Percentiles rank a stretch among this genome's conserved stretches.
These are phyloP conservation scores for Hortaea werneckii DNA, from an alignment of 2,329 filamentous ascomycete genomes.

Conservation along the genomic window DNA sequence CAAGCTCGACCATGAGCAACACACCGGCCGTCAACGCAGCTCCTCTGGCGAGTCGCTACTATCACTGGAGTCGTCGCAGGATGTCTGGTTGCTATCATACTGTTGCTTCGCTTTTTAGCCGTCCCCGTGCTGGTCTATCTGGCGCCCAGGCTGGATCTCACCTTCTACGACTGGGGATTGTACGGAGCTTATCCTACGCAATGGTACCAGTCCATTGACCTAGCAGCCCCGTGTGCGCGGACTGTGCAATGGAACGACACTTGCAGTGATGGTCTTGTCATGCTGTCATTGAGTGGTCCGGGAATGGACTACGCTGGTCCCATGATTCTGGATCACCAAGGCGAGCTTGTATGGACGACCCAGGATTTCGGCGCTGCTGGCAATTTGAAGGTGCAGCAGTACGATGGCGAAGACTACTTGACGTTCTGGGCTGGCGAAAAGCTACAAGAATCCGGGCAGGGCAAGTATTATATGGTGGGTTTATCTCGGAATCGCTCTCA, in stretches of 20 bases:
- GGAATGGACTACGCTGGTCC: slow-evolving; percentile 17
- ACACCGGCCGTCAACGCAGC: not conserved
- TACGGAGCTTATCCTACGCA: slow-evolving; percentile 18
- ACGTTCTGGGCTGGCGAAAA: slow-evolving; percentile 30
- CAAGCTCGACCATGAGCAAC: not conserved
- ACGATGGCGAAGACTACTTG: slow-evolving; percentile 25
- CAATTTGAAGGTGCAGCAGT: slow-evolving; percentile 25
- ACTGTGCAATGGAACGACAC: slow-evolving; percentile 14
- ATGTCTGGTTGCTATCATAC: not conserved
- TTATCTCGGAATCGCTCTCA: not conserved
- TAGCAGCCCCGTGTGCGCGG: slow-evolving; percentile 15
- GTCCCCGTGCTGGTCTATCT: slow-evolving; percentile 18
- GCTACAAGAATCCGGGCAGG: slow-evolving; percentile 23
- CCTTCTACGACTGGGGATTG: slow-evolving; percentile 21
- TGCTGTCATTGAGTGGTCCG: slow-evolving; percentile 21
- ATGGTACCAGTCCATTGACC: slow-evolving; percentile 11
- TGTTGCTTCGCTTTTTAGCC: slow-evolving; percentile 1
- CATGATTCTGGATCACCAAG: slow-evolving; percentile 19
- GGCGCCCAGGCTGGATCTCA: slow-evolving; percentile 14
- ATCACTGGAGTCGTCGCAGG: not conserved
- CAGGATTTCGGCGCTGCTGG: slow-evolving; percentile 22
- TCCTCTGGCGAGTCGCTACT: not conserved
- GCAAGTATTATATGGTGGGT: slow-evolving; percentile 22
- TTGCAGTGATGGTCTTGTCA: slow-evolving; percentile 15
- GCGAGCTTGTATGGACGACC: slow-evolving; percentile 20